A percentile compares a stretch with the other conserved stretches of the same genome.
Evolutionary conservation across 1,139 yeast species (phyloP).

Genomic region (Yamadazyma sp.): DNA sequence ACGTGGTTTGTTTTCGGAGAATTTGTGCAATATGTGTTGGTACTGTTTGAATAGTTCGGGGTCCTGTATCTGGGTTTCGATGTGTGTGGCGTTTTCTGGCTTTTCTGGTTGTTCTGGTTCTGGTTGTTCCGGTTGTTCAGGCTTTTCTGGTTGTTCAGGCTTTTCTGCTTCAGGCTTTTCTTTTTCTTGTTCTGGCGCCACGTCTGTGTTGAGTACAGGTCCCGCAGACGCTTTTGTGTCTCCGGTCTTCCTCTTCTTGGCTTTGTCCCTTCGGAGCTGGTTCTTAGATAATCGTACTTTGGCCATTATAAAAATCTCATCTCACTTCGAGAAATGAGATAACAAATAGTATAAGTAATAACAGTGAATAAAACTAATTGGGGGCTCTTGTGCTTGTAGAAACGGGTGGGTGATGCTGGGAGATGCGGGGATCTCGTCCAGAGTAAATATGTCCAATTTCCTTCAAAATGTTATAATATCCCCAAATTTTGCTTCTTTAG

Average conservation of each 20-base stretch:
- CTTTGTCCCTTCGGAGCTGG: constrained; percentile 63
- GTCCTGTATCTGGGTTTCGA: constrained; percentile 1
- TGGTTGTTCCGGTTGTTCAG: background rate
- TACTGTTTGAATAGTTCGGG: constrained; percentile 7
- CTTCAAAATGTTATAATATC: no score
- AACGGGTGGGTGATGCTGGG: no score
- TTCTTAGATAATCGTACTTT: constrained; percentile 47
- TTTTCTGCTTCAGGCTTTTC: background rate
- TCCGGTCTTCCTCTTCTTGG: constrained; percentile 44
- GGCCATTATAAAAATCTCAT: constrained; percentile 17
- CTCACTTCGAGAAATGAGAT: background rate
- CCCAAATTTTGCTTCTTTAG: no score
- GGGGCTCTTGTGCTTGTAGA: no score
- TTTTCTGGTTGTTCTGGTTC: background rate
- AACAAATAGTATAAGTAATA: background rate
- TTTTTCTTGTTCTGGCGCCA: no score
- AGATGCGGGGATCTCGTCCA: no score
- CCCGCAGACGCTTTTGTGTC: background rate
- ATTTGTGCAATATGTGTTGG: constrained; percentile 3
- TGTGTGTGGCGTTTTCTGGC: background rate
- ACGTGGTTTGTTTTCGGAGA: background rate
- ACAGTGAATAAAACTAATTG: background rate
- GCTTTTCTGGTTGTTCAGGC: background rate
- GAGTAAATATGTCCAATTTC: no score
- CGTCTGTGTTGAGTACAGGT: background rate